Conservation (phyloP, 2,329 filamentous ascomycete species). For the Monilinia laxa region DNA sequence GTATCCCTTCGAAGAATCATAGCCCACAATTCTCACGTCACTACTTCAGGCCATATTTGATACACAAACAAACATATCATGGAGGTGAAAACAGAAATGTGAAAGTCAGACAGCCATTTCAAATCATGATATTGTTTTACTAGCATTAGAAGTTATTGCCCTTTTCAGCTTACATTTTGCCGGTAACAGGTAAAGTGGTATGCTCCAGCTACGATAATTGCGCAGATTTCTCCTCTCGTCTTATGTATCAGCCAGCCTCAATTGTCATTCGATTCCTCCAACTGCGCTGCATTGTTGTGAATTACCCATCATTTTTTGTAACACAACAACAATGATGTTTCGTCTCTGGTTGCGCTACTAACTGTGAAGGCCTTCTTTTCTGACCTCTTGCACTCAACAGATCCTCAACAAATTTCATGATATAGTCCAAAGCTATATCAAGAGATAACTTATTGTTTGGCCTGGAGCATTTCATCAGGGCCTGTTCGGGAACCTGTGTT, state of each 20-base stretch:
- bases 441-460: neutral
- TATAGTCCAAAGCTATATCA: constrained; percentile 1
- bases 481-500: constrained; percentile 34
- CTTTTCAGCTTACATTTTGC: neutral
- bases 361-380: constrained; percentile 1
- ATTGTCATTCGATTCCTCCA: neutral
- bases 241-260: neutral
- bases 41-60: no score
- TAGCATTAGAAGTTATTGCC: neutral
- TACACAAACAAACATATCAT: neutral
- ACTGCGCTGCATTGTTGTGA: neutral
- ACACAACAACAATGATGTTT: neutral
- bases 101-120: neutral
- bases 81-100: no score
- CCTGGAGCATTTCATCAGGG: constrained; percentile 30
- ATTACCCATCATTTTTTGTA: neutral
- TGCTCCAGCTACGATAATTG: neutral
- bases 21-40: no score
- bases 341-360: neutral
- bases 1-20: no score
- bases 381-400: neutral
- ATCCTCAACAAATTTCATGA: neutral
- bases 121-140: neutral
- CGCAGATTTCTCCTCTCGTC: neutral
- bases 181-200: neutral